phyloP scores from a whole-genome alignment of 1,284 basidiomycete genomes.

The Papiliotrema flavescens region DNA sequence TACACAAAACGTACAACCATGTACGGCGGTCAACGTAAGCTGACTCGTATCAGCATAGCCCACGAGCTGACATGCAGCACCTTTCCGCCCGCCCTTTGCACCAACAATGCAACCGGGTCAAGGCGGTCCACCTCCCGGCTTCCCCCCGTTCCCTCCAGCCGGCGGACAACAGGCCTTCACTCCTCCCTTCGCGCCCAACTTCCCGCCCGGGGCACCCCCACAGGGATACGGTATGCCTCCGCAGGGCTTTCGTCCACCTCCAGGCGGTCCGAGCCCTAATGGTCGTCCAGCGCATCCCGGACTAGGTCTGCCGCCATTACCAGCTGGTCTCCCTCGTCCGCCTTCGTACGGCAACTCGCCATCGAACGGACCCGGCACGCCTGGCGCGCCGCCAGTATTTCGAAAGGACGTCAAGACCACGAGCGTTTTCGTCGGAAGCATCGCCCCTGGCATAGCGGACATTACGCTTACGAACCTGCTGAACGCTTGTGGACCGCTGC shows the following conservation, averaged over 20 bases:
- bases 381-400: conserved; percentile 17
- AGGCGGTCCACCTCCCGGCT: not conserved
- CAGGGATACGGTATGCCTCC: not conserved
- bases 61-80: not conserved
- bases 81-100: not conserved
- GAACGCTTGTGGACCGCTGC: conserved; percentile 75
- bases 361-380: not conserved
- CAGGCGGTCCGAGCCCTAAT: conserved; percentile 4
- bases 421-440: conserved; percentile 84
- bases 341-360: conserved; percentile 6
- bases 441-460: conserved; percentile 87
- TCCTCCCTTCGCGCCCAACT: conserved; percentile 14
- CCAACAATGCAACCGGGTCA: not conserved
- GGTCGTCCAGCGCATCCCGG: conserved; percentile 25
- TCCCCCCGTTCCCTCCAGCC: conserved; percentile 12
- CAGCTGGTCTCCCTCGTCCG: conserved; percentile 21
- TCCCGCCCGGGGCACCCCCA: conserved; percentile 4
- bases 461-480: conserved; percentile 68
- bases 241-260: conserved; percentile 6
- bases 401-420: conserved; percentile 53
- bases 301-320: conserved; percentile 21
- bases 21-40: not conserved
- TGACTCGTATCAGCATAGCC: not conserved
- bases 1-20: not conserved
- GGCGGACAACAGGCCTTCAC: conserved; percentile 9